Percentiles rank a stretch among this genome's conserved stretches.
These are phyloP conservation scores for Chlorella sp. DNA, from an alignment of 139 green algal species.

Conservation along the genomic window DNA sequence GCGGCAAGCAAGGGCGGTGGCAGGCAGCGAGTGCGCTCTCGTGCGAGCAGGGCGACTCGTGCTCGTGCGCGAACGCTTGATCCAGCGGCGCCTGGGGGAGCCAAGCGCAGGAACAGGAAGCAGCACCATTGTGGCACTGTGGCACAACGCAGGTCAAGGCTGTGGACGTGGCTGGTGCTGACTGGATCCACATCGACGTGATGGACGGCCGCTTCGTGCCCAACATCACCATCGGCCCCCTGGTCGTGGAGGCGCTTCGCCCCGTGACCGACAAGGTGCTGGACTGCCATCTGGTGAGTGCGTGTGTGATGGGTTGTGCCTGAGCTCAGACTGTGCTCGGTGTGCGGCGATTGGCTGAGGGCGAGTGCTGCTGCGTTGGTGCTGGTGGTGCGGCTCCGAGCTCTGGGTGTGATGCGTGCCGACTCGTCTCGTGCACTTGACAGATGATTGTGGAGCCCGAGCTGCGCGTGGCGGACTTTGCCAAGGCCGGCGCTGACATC, in stretches of 20 bases:
- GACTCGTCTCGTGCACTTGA: too few relatives aligned
- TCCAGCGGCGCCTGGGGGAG: too few relatives aligned
- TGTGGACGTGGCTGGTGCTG: conserved; percentile 87
- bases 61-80: too few relatives aligned
- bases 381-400: background rate
- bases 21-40: too few relatives aligned
- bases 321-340: background rate
- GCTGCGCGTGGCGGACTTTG: conserved; percentile 87
- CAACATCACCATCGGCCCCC: conserved; percentile 98
- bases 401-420: background rate
- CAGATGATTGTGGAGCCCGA: conserved; percentile 99
- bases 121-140: background rate
- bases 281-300: conserved; percentile 85
- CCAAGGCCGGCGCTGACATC: conserved; percentile 98
- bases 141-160: conserved; percentile 66
- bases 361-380: background rate
- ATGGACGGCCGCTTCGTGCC: conserved; percentile 96
- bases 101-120: too few relatives aligned
- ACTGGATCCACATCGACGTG: conserved; percentile 98
- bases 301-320: background rate
- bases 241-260: conserved; percentile 93
- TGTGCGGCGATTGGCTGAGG: background rate
- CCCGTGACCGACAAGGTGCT: conserved; percentile 93
- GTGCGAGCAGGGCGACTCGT: too few relatives aligned
- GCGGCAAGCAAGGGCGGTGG: too few relatives aligned